A percentile compares a stretch with the other conserved stretches of the same genome.
Conservation (phyloP, 352 stramenopile genomes). For the Globisporangium emineosum region DNA sequence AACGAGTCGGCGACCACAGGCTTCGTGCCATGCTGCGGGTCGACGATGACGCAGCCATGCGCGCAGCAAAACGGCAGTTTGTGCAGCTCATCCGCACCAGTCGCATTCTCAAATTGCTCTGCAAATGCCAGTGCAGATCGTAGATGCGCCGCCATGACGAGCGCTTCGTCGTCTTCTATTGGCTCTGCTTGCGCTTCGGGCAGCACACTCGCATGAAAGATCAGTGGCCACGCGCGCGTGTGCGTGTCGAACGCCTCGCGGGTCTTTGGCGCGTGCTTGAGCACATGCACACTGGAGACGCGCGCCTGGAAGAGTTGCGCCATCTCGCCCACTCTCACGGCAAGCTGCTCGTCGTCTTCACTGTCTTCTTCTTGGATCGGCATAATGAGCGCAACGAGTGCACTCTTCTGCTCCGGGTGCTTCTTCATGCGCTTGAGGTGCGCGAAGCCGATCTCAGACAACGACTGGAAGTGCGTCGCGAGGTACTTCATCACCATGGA, state of each 20-base stretch:
- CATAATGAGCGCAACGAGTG: conserved; percentile 55
- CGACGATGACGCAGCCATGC: conserved; percentile 51
- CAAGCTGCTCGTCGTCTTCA: conserved; percentile 8
- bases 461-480: conserved; percentile 37
- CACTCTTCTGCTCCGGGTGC: conserved; percentile 27
- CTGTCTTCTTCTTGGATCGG: conserved; percentile 19
- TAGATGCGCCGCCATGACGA: conserved; percentile 29
- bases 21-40: conserved; percentile 25
- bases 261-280: conserved; percentile 52
- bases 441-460: conserved; percentile 59
- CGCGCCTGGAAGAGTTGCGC: conserved; percentile 41
- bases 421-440: conserved; percentile 88
- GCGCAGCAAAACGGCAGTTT: conserved; percentile 37
- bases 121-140: conserved; percentile 23
- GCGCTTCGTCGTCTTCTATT: conserved; percentile 38
- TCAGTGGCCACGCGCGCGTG: conserved; percentile 67
- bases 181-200: conserved; percentile 37
- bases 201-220: conserved; percentile 72
- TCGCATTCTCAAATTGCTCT: conserved; percentile 17
- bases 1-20: conserved; percentile 23
- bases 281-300: conserved; percentile 42
- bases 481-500: conserved; percentile 70
- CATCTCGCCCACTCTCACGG: conserved; percentile 17
- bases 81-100: conserved; percentile 5
- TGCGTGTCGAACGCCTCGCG: conserved; percentile 58